Evolutionary conservation across 495 filamentous ascomycete species (phyloP).

Genomic region (Neurospora tetraspora): DNA sequence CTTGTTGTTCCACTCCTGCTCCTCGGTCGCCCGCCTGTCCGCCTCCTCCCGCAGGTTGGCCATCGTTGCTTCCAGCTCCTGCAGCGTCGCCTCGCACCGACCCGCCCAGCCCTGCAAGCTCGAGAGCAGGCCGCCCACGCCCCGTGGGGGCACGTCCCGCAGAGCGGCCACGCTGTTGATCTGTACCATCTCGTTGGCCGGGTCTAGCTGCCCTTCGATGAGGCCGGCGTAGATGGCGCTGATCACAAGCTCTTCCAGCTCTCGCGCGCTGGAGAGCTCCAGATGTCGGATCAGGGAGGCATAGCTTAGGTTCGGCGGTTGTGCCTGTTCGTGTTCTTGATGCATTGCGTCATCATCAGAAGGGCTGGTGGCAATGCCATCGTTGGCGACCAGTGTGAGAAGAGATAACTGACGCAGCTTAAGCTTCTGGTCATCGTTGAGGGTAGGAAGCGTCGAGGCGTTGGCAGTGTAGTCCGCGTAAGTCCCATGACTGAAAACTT

Average conservation of each 20-base stretch:
- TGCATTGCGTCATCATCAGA: background rate
- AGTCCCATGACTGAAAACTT: constrained; percentile 91
- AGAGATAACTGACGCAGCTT: constrained; percentile 92
- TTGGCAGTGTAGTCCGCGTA: constrained; percentile 57
- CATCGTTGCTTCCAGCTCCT: constrained; percentile 65
- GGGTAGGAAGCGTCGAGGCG: constrained; percentile 49
- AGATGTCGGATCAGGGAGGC: constrained; percentile 53
- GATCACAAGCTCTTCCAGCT: constrained; percentile 86
- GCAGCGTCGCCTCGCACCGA: constrained; percentile 65
- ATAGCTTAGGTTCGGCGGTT: constrained; percentile 51
- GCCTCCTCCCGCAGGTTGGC: constrained; percentile 44
- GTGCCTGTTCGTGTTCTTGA: background rate
- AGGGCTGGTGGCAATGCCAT: constrained; percentile 27
- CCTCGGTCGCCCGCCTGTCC: constrained; percentile 42
- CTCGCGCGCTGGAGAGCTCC: constrained; percentile 52
- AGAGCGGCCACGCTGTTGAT: constrained; percentile 73
- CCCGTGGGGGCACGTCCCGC: constrained; percentile 64
- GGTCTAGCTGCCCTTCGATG: constrained; percentile 71
- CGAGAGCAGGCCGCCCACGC: constrained; percentile 53
- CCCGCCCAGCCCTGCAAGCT: constrained; percentile 63
- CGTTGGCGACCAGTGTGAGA: constrained; percentile 53
- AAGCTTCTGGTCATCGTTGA: constrained; percentile 60
- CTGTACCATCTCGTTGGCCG: constrained; percentile 56
- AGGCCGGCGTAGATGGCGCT: constrained; percentile 79
- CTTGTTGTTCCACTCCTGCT: constrained; percentile 33